Evolutionary conservation across 164 flowering plant species (phyloP).

Genomic region (Buxus sempervirens): DNA sequence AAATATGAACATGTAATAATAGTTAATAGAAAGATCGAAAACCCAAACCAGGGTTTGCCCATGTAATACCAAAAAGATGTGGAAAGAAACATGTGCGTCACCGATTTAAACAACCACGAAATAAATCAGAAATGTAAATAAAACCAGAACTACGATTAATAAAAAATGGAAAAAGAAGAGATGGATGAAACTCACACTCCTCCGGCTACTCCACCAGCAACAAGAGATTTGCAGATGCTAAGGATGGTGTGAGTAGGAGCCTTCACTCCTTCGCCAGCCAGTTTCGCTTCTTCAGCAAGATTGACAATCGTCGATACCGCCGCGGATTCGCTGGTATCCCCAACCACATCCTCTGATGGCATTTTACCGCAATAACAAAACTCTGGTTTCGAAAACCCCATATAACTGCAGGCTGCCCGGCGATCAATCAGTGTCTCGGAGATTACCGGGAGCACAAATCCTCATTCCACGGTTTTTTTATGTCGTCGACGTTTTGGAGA

Average conservation of each 20-base stretch:
- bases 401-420: background rate
- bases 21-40: background rate
- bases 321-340: slow-evolving; percentile 69
- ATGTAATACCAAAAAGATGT: background rate
- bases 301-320: slow-evolving; percentile 86
- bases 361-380: slow-evolving; percentile 20
- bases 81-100: background rate
- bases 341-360: slow-evolving; percentile 64
- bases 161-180: background rate
- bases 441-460: background rate
- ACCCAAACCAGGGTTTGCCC: background rate
- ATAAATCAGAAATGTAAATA: background rate
- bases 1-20: background rate
- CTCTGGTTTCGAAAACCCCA: background rate
- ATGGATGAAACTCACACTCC: slow-evolving; percentile 65
- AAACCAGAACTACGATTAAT: slow-evolving; percentile 1
- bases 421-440: background rate
- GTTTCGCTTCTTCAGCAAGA: slow-evolving; percentile 92
- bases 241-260: slow-evolving; percentile 57
- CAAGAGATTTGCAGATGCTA: slow-evolving; percentile 77
- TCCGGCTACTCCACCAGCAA: slow-evolving; percentile 94
- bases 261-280: slow-evolving; percentile 77
- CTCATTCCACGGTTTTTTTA: slow-evolving; percentile 4
- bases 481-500: background rate
- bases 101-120: background rate